These are phyloP conservation scores for Penicillium daleae DNA, from an alignment of 495 filamentous ascomycete species.

Conservation along the genomic window DNA sequence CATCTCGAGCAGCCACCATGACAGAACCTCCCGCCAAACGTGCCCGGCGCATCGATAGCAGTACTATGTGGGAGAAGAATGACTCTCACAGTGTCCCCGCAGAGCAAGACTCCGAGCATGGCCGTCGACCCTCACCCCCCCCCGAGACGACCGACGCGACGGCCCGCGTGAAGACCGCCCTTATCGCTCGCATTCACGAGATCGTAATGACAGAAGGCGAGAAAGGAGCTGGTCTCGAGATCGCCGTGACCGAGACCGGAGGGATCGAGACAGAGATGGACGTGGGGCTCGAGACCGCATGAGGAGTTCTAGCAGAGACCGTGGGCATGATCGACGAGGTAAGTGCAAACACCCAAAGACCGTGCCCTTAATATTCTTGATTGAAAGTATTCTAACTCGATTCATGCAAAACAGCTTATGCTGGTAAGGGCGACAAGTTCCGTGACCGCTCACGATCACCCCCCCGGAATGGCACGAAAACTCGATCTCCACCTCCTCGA, in stretches of 20 bases:
- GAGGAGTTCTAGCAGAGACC: slow-evolving; percentile 52
- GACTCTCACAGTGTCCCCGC: slow-evolving; percentile 37
- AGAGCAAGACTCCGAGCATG: slow-evolving; percentile 38
- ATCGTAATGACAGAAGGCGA: slow-evolving; percentile 43
- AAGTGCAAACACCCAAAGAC: slow-evolving; percentile 10
- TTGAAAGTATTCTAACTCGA: neutral
- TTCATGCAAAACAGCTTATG: slow-evolving; percentile 30
- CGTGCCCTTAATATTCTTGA: too few species aligned
- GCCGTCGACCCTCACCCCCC: slow-evolving; percentile 40
- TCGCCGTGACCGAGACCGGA: slow-evolving; percentile 42
- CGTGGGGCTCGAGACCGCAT: slow-evolving; percentile 45
- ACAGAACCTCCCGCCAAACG: slow-evolving; percentile 60
- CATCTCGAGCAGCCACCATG: slow-evolving; percentile 39
- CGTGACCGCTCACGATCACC: slow-evolving; percentile 48
- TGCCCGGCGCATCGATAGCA: slow-evolving; percentile 55
- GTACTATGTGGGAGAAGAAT: slow-evolving; percentile 57
- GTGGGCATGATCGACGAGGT: slow-evolving; percentile 49
- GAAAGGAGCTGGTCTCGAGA: slow-evolving; percentile 53
- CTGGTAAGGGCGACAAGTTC: slow-evolving; percentile 42
- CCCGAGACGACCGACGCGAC: slow-evolving; percentile 38
- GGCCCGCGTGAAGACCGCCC: slow-evolving; percentile 42
- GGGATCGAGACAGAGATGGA: slow-evolving; percentile 46
- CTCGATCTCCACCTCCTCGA: slow-evolving; percentile 42
- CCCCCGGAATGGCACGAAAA: slow-evolving; percentile 42
- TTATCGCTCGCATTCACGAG: slow-evolving; percentile 49